These are phyloP conservation scores for Meyerozyma elateridarum DNA, from an alignment of 1,139 yeast genomes.

Conservation along the genomic window DNA sequence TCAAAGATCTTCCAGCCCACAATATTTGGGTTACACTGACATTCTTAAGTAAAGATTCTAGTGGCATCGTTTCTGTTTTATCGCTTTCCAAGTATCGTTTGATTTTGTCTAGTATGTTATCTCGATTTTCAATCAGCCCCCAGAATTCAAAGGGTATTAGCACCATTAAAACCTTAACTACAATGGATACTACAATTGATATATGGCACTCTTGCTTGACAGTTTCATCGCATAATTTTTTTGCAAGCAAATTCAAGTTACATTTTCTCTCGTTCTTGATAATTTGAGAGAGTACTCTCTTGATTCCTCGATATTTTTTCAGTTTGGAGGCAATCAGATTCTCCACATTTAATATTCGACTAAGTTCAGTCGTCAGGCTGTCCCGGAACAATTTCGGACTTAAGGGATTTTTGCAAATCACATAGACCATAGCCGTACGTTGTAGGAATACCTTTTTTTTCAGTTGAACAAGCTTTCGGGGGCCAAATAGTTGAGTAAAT, in stretches of 20 bases:
- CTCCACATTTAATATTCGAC: too few species aligned
- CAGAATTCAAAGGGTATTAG: slow-evolving; percentile 50
- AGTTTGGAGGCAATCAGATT: too few species aligned
- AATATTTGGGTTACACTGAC: slow-evolving; percentile 35
- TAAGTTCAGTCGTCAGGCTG: too few species aligned
- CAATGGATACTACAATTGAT: slow-evolving; percentile 22
- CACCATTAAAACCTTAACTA: slow-evolving; percentile 33
- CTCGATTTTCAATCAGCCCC: slow-evolving; percentile 52
- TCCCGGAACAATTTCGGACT: too few species aligned
- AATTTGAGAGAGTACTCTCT: slow-evolving; percentile 13
- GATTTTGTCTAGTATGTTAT: slow-evolving; percentile 32
- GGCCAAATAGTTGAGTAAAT: slow-evolving; percentile 36
- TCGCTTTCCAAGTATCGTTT: slow-evolving; percentile 36
- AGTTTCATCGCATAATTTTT: slow-evolving; percentile 4
- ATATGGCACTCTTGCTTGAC: slow-evolving; percentile 15
- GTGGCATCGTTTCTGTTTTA: slow-evolving; percentile 23
- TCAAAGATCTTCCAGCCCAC: slow-evolving; percentile 41
- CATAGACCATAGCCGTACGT: too few species aligned
- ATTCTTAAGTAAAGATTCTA: slow-evolving; percentile 20
- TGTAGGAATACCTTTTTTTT: slow-evolving; percentile 17
- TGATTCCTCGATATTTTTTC: slow-evolving; percentile 17
- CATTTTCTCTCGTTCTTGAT: slow-evolving; percentile 21
- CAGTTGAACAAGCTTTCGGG: not conserved
- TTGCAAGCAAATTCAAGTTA: slow-evolving; percentile 21
- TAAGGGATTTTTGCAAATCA: too few species aligned